Percentiles rank a stretch among this genome's conserved stretches.
These are phyloP conservation scores for Ganoderma meredithae DNA, from an alignment of 1,284 basidiomycete species.

Conservation along the genomic window DNA sequence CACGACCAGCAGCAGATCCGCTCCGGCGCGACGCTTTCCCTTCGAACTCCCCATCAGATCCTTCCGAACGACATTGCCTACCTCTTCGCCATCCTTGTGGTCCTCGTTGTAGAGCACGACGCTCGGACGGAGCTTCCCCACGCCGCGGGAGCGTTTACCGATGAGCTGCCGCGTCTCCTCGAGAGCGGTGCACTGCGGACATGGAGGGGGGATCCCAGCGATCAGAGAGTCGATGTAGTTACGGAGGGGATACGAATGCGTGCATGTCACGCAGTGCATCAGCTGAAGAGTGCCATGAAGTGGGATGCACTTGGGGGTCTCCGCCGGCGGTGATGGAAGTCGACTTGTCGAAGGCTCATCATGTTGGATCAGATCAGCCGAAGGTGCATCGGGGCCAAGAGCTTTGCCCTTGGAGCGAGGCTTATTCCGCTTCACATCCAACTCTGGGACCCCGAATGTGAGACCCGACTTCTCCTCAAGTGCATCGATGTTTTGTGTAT, in stretches of 20 bases:
- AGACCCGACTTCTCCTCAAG: slow-evolving; percentile 89
- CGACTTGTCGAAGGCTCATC: slow-evolving; percentile 36
- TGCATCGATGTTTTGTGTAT: slow-evolving; percentile 95
- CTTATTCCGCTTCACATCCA: slow-evolving; percentile 60
- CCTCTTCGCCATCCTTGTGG: slow-evolving; percentile 88
- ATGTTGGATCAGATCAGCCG: background rate
- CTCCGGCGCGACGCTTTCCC: slow-evolving; percentile 70
- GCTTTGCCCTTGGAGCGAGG: slow-evolving; percentile 46
- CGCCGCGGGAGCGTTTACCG: slow-evolving; percentile 83
- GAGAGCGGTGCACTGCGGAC: slow-evolving; percentile 79
- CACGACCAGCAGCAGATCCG: slow-evolving; percentile 89
- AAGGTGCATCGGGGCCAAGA: slow-evolving; percentile 9
- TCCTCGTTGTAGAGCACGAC: slow-evolving; percentile 93
- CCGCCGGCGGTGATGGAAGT: slow-evolving; percentile 49
- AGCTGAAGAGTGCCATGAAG: slow-evolving; percentile 87
- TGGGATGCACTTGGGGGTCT: slow-evolving; percentile 84
- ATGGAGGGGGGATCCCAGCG: slow-evolving; percentile 73
- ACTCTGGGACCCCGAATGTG: slow-evolving; percentile 76
- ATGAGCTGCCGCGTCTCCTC: slow-evolving; percentile 76
- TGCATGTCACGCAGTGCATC: slow-evolving; percentile 86
- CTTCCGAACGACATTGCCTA: slow-evolving; percentile 80
- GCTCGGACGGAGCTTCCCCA: slow-evolving; percentile 85
- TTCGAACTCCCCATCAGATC: slow-evolving; percentile 77
- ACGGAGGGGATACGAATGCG: slow-evolving; percentile 70
- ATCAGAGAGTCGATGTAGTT: slow-evolving; percentile 63